Base-by-base conservation (phyloP, 2,329 filamentous ascomycete genomes). In the Cladosporium sp. region DNA sequence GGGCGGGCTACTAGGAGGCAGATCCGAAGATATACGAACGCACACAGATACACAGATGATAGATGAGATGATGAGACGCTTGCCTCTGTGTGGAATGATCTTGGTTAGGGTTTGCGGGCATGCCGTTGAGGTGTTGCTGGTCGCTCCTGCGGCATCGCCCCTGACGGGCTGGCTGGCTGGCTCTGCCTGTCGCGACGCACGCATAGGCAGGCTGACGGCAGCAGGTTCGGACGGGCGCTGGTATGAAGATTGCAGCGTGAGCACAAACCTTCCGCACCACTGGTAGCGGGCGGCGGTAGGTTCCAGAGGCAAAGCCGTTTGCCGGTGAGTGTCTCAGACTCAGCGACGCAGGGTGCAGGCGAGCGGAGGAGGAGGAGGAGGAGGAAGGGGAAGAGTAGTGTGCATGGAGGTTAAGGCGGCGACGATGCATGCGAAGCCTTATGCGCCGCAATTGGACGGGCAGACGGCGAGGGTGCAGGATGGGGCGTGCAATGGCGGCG, bases 181-280 rank as follows among this genome's bases (percentile, higher is more conserved):
- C n/a, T 46, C 40, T 21, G 40, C 40, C 40, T 46, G n/a, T 31
- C 29, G 29, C 52, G n/a, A 53, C 52, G 29, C 55, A 33, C 33
- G n/a, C 31, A 35, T 35, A 29, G 33, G 33, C 28, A 52, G 31
- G 55, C 55, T 57, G 31, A 57, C 33, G 55, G 52, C 52, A 55
- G 52, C 52, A 55, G 52, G 31, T 57, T 57, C 33, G 55, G 28
- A 31, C 53, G 55, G 37, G 28, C 52, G 52, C 56, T 59, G 56
- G 56, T 46, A 59, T 59, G 56, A 59, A 59, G 56, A 59, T 59
- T 59, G 56, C 56, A 59, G 23, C 56, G 37, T 23, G 31, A 46
- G 52, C 56, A 46, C 37, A 59, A 59, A 59, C 35, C 56, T 59
- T 59, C 56, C 56, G 56, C 37, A 28, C 56, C 56, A 28, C 16